Base-by-base conservation (phyloP, 2,329 filamentous ascomycete species). In the Akanthomyces muscarius region DNA sequence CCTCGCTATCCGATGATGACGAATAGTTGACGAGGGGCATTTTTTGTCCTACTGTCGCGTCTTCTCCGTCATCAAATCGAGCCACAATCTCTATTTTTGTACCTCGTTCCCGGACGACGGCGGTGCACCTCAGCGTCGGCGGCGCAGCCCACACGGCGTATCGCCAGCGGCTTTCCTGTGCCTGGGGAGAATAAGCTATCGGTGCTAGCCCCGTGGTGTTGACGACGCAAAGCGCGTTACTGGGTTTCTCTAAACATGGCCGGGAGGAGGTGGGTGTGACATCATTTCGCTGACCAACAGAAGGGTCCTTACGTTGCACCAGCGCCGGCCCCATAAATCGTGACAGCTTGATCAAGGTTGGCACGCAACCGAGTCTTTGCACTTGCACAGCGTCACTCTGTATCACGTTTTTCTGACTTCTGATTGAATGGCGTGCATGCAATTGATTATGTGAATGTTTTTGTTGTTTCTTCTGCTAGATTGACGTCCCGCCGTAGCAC, bases 21-120 rank as follows among this genome's bases (percentile, higher is more conserved):
- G 85, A 82, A 72, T 92, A 92, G 68, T 86, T 81, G 66, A 91
- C 88, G 41, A 91, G 79, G 62, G 80, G 77, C 86, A 89, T 89
- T 60, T 41, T 16, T 16, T 14, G 14, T 28, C 21, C 14, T 16
- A 13, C 23, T 28, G 6, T 16, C 23, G 23, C 21, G 7, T 18
- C 45, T 4, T 48, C 3, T 16, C 38, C 38, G 13, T 41, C 13
- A 14, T 16, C 13, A 41, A 41, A 16, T 16, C 38, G 38, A 14
- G 38, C 14, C 38, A 41, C 38, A 41, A 41, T 10, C 38, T 41
- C 14, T 38, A 5, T n/a, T 8, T 21, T 45, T 21, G 33, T 36
- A 45, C n/a, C 42, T 21, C 42, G 8, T 5, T 18, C 18, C n/a
- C 42, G 14, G 14, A 44, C 16, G 16, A 44, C 21, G 21, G 21